Percentiles rank a stretch among this genome's conserved stretches.
Evolutionary conservation across 2,329 filamentous ascomycete genomes (phyloP).

Genomic region (Ophiocordyceps polyrhachis-furcata): DNA sequence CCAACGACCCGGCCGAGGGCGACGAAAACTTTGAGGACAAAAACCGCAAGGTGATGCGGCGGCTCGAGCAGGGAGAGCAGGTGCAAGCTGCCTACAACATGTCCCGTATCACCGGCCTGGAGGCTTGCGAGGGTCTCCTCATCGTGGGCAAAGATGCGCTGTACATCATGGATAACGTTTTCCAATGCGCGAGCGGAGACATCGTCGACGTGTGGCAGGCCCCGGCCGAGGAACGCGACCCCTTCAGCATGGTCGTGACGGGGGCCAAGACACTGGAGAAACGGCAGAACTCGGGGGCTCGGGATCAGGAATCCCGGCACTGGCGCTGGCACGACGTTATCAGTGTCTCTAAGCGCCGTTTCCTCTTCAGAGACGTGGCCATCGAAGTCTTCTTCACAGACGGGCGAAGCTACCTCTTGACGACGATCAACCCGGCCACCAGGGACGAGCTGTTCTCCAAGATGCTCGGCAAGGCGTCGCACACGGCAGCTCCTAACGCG

Average conservation of each 20-base stretch:
- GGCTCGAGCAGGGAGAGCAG: constrained; percentile 72
- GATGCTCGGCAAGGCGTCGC: constrained; percentile 61
- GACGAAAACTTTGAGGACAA: constrained; percentile 83
- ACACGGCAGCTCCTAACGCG: constrained; percentile 50
- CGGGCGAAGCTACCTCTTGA: constrained; percentile 84
- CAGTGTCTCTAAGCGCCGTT: constrained; percentile 87
- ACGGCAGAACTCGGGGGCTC: constrained; percentile 31
- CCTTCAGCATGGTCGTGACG: constrained; percentile 86
- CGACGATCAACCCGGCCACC: constrained; percentile 51
- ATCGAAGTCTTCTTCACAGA: constrained; percentile 98
- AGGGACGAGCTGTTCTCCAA: constrained; percentile 69
- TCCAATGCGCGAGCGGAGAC: constrained; percentile 85
- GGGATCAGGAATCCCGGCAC: constrained; percentile 65
- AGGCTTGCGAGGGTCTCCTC: constrained; percentile 82
- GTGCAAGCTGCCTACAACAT: constrained; percentile 93
- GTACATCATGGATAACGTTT: constrained; percentile 93
- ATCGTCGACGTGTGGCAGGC: constrained; percentile 96
- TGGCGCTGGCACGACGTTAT: constrained; percentile 94
- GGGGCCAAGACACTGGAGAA: constrained; percentile 41
- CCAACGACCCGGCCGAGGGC: constrained; percentile 59
- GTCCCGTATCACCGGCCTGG: constrained; percentile 80
- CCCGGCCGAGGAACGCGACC: constrained; percentile 77
- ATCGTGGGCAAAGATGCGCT: constrained; percentile 83
- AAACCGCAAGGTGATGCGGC: constrained; percentile 93
- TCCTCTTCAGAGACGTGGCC: constrained; percentile 85